phyloP scores from a whole-genome alignment of 2,329 filamentous ascomycete genomes.

The Diaporthe aspalathi region DNA sequence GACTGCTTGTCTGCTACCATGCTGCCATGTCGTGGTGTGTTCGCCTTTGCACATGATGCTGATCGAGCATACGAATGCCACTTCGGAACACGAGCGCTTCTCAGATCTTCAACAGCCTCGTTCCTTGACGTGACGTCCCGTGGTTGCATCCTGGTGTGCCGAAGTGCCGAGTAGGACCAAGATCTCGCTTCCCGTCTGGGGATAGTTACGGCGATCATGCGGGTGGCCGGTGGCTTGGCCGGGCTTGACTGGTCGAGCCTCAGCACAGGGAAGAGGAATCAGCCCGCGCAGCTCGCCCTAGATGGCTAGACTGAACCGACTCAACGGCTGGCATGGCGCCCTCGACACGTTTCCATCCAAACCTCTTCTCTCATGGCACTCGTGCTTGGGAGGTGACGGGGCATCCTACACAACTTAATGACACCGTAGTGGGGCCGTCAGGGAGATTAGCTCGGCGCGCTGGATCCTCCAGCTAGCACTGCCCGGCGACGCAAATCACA shows the following conservation, averaged over 20 bases:
- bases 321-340: conserved; percentile 1
- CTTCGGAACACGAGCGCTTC: not conserved
- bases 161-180: conserved; percentile 23
- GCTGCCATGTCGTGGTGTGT: too few species aligned
- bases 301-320: not conserved
- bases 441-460: conserved; percentile 7
- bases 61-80: not conserved
- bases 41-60: not conserved
- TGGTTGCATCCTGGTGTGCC: conserved; percentile 13
- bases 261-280: not conserved
- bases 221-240: conserved; percentile 8
- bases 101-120: too few species aligned
- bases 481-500: not conserved
- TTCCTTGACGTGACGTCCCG: not conserved
- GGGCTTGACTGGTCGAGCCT: conserved; percentile 15
- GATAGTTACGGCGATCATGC: conserved; percentile 15
- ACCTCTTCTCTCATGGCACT: not conserved
- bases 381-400: not conserved
- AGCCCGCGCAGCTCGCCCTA: not conserved
- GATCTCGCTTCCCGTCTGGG: conserved; percentile 35
- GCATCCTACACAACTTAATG: not conserved
- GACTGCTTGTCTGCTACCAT: not conserved
- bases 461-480: not conserved
- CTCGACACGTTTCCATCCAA: too few species aligned
- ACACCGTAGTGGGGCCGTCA: not conserved